A percentile compares a stretch with the other conserved stretches of the same genome.
Conservation (phyloP, 2,329 filamentous ascomycete species). For the Diaporthe australafricana region DNA sequence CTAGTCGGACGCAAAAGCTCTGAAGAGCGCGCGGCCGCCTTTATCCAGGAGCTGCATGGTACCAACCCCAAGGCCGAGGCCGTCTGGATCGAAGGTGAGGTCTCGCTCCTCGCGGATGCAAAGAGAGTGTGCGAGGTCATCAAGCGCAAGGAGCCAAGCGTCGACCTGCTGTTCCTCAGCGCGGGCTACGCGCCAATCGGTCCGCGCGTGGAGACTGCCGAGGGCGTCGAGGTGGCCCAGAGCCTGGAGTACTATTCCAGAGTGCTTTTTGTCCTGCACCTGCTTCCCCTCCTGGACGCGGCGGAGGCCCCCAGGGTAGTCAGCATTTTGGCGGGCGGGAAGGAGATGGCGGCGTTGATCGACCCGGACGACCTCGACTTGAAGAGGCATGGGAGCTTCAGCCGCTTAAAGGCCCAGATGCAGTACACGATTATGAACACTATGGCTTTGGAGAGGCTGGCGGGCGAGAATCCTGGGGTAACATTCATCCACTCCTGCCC, state of each 20-base stretch:
- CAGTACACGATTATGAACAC: constrained; percentile 49
- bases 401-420: constrained; percentile 44
- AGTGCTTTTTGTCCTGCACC: constrained; percentile 52
- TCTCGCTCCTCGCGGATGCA: constrained; percentile 55
- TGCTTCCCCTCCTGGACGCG: constrained; percentile 53
- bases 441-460: constrained; percentile 47
- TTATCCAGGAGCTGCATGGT: constrained; percentile 50
- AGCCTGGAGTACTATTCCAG: constrained; percentile 56
- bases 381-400: constrained; percentile 47
- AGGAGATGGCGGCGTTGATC: constrained; percentile 43
- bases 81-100: constrained; percentile 52
- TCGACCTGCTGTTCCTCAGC: constrained; percentile 59
- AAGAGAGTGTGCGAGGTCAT: constrained; percentile 53
- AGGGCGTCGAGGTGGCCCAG: constrained; percentile 56
- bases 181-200: constrained; percentile 57
- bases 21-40: constrained; percentile 43
- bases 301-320: constrained; percentile 48
- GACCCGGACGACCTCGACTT: constrained; percentile 50
- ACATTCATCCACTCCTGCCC: constrained; percentile 52
- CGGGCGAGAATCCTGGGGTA: constrained; percentile 45
- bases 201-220: constrained; percentile 50
- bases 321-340: constrained; percentile 49
- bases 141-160: constrained; percentile 48
- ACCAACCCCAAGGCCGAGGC: constrained; percentile 54
- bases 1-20: constrained; percentile 55